phyloP scores from a whole-genome alignment of 441 rosid species.

The Jatropha podagrica region DNA sequence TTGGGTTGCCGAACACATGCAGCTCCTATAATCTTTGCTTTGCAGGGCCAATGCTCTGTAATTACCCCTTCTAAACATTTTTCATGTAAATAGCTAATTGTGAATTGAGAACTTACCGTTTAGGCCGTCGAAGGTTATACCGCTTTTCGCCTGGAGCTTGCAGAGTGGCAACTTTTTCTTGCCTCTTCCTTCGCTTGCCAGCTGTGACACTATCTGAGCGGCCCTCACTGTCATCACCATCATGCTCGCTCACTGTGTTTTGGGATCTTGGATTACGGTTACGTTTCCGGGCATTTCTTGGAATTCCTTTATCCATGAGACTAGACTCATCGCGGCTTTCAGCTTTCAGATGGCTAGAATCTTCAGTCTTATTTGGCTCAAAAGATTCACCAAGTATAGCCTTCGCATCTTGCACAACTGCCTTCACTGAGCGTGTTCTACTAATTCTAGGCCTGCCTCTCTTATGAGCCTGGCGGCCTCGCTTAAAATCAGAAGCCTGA shows the following conservation, averaged over 20 bases:
- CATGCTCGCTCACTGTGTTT: conserved; percentile 54
- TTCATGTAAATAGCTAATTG: background rate
- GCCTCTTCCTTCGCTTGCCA: conserved; percentile 66
- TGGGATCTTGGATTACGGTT: conserved; percentile 52
- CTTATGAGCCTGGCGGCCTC: conserved; percentile 40
- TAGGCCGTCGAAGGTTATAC: conserved; percentile 76
- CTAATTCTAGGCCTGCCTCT: conserved; percentile 54
- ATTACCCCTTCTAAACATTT: background rate
- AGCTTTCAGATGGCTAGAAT: conserved; percentile 45
- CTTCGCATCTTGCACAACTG: conserved; percentile 76
- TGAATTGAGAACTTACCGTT: conserved; percentile 42
- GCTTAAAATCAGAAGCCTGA: conserved; percentile 49
- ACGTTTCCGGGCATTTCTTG: conserved; percentile 65
- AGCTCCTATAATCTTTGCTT: background rate
- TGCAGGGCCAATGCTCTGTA: background rate
- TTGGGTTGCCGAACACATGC: background rate
- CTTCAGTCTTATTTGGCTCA: conserved; percentile 49
- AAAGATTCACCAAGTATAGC: conserved; percentile 62
- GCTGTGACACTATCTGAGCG: conserved; percentile 61
- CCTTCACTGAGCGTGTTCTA: conserved; percentile 76
- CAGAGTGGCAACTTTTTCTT: conserved; percentile 48
- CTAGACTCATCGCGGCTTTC: conserved; percentile 58
- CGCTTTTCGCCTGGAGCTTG: conserved; percentile 46
- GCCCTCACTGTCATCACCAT: conserved; percentile 67
- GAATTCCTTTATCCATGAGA: conserved; percentile 44